Conservation (phyloP, 2,329 filamentous ascomycete genomes). For the Parascedosporium putredinis region DNA sequence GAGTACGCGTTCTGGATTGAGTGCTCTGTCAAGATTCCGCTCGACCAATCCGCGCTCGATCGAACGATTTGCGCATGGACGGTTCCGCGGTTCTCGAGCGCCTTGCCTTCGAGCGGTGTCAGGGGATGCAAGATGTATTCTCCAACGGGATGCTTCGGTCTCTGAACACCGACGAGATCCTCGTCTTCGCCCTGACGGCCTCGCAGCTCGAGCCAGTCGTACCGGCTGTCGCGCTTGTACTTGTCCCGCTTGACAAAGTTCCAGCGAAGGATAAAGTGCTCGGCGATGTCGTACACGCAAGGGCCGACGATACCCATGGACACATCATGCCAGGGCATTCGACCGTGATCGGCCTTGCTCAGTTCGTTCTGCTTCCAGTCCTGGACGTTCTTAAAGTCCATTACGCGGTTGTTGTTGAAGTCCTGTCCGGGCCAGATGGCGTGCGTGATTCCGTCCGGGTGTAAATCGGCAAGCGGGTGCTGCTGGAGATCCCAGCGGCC, state of each 20-base stretch:
- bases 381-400: conserved; percentile 86
- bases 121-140: conserved; percentile 77
- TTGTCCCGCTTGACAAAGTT: conserved; percentile 97
- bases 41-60: conserved; percentile 88
- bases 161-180: conserved; percentile 77
- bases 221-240: conserved; percentile 78
- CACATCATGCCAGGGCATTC: conserved; percentile 98
- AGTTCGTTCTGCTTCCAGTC: conserved; percentile 93
- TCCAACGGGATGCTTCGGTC: conserved; percentile 80
- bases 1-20: conserved; percentile 82
- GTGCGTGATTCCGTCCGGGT: conserved; percentile 69
- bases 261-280: conserved; percentile 91
- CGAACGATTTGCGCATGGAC: conserved; percentile 79
- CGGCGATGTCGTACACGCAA: conserved; percentile 85
- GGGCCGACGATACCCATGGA: conserved; percentile 85
- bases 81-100: conserved; percentile 54
- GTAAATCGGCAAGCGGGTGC: conserved; percentile 76
- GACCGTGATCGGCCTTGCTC: conserved; percentile 79
- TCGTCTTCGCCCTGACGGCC: conserved; percentile 70
- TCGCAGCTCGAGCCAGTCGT: conserved; percentile 75
- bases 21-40: conserved; percentile 73
- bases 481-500: conserved; percentile 86
- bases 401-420: conserved; percentile 93
- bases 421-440: conserved; percentile 94
- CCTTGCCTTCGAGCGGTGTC: conserved; percentile 57